These are phyloP conservation scores for Ceriops decandra DNA, from an alignment of 345 rosid species.

Conservation along the genomic window DNA sequence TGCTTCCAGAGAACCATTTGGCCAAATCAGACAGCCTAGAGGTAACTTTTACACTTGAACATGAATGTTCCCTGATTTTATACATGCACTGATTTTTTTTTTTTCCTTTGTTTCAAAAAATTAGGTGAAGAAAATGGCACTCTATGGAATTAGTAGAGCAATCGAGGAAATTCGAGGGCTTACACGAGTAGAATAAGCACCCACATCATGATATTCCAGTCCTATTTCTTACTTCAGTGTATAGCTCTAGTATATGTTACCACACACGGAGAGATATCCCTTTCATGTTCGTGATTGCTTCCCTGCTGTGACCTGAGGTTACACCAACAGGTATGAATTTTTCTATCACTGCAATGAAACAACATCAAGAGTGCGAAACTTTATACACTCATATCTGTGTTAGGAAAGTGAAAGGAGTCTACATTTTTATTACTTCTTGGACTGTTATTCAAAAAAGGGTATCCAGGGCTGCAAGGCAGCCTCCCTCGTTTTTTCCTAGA, in stretches of 20 bases:
- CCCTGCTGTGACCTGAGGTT: conserved; percentile 8
- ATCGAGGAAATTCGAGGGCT: conserved; percentile 73
- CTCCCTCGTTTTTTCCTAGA: too few relatives aligned
- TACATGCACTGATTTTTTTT: background rate
- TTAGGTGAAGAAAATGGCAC: conserved; percentile 87
- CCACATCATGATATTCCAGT: background rate
- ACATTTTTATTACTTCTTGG: too few relatives aligned
- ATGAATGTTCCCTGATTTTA: conserved; percentile 1
- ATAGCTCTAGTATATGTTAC: background rate
- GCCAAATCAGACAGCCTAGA: conserved; percentile 62
- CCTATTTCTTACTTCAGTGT: too few relatives aligned
- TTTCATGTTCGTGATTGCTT: conserved; percentile 1
- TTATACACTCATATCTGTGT: too few relatives aligned
- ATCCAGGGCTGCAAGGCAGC: too few relatives aligned
- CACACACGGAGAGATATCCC: background rate
- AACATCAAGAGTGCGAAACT: too few relatives aligned
- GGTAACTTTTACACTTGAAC: conserved; percentile 35
- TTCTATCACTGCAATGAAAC: background rate
- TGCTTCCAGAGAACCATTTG: conserved; percentile 64
- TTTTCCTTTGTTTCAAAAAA: conserved; percentile 10
- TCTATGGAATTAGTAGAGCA: conserved; percentile 57
- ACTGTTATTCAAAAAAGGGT: too few relatives aligned
- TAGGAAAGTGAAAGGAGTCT: too few relatives aligned
- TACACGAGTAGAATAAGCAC: conserved; percentile 47
- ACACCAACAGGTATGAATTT: background rate